phyloP scores from a whole-genome alignment of 2,329 filamentous ascomycete genomes.

The Pseudogymnoascus sp. region DNA sequence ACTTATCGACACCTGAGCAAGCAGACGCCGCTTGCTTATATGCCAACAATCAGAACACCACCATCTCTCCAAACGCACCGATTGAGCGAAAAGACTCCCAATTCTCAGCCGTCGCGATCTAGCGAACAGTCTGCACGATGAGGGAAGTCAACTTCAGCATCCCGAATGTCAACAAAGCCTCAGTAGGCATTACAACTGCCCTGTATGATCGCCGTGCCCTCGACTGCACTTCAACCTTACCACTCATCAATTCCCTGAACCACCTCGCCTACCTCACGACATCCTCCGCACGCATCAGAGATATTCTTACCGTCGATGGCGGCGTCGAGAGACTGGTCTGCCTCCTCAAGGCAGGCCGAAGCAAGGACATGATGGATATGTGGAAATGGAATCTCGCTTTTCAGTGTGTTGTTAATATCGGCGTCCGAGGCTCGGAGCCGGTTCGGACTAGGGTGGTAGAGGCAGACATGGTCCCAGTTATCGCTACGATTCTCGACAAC shows the following conservation, averaged over 20 bases:
- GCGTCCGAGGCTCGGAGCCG: conserved; percentile 87
- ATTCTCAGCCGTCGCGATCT: conserved; percentile 7
- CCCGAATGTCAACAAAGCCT: conserved; percentile 98
- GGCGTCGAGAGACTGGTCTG: conserved; percentile 94
- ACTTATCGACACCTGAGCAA: neutral
- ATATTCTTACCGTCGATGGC: conserved; percentile 97
- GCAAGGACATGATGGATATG: conserved; percentile 99
- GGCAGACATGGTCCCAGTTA: conserved; percentile 98
- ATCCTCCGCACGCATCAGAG: conserved; percentile 91
- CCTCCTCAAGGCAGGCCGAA: conserved; percentile 95
- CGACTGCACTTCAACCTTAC: conserved; percentile 95
- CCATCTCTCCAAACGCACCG: neutral
- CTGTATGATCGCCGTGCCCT: conserved; percentile 95
- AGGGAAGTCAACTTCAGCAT: conserved; percentile 99
- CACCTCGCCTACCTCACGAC: conserved; percentile 98
- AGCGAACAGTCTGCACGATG: conserved; percentile 54
- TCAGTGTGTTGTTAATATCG: conserved; percentile 98
- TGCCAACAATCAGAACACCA: neutral
- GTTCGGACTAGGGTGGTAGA: conserved; percentile 94
- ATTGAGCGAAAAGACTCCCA: conserved; percentile 8
- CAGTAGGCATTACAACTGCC: conserved; percentile 95
- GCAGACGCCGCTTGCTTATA: conserved; percentile 1
- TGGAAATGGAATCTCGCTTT: conserved; percentile 99
- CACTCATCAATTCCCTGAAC: conserved; percentile 97
- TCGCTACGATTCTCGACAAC: conserved; percentile 95